These are phyloP conservation scores for Castanea mollissima DNA, from an alignment of 306 rosid genomes.

Conservation along the genomic window DNA sequence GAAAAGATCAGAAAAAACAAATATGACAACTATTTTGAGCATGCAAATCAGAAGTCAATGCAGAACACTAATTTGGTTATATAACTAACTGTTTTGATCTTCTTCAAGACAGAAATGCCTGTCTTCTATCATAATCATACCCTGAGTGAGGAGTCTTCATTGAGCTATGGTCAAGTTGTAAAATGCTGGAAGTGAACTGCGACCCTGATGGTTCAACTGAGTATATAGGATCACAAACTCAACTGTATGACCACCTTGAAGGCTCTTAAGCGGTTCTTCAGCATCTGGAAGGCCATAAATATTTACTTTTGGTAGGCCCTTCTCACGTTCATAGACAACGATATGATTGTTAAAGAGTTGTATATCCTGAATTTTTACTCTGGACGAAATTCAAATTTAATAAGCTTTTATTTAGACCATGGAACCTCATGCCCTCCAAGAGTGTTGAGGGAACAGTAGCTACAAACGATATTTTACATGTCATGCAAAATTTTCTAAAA, in stretches of 20 bases:
- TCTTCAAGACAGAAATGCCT: conserved; percentile 67
- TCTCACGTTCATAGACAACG: conserved; percentile 71
- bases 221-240: conserved; percentile 68
- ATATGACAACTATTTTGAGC: neutral
- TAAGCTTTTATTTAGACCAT: conserved; percentile 29
- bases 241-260: conserved; percentile 60
- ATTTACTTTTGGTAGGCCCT: conserved; percentile 71
- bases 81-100: conserved; percentile 68
- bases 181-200: conserved; percentile 67
- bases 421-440: conserved; percentile 10
- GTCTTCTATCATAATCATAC: conserved; percentile 86
- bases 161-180: conserved; percentile 78
- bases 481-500: neutral
- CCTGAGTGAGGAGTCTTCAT: conserved; percentile 78
- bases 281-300: conserved; percentile 65
- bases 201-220: conserved; percentile 53
- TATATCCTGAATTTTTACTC: conserved; percentile 80
- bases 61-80: conserved; percentile 12
- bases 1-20: neutral
- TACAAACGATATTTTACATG: neutral
- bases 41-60: conserved; percentile 3
- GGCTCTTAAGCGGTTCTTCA: conserved; percentile 62
- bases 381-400: conserved; percentile 35
- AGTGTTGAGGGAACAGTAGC: neutral
- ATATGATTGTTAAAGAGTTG: conserved; percentile 70